These are phyloP conservation scores for Eucalyptus curtisii DNA, from an alignment of 345 rosid genomes.

Conservation along the genomic window DNA sequence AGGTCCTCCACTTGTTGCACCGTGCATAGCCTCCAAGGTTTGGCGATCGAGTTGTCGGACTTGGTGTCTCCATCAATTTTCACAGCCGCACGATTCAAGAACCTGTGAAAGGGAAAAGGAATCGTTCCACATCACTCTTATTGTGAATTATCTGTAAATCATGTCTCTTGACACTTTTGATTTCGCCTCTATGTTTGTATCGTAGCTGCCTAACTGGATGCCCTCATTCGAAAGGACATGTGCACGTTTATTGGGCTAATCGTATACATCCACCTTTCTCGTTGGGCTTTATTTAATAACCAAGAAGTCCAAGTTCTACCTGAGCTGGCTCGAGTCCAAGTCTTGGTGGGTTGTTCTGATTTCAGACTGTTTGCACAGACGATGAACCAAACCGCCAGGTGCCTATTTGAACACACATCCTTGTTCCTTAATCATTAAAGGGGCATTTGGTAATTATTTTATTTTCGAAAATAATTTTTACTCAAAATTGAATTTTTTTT, in stretches of 20 bases:
- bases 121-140: neutral
- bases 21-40: conserved; percentile 36
- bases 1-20: conserved; percentile 58
- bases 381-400: neutral
- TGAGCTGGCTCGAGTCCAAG: neutral
- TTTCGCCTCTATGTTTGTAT: neutral
- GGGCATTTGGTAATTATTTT: too few species aligned
- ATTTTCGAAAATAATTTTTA: too few species aligned
- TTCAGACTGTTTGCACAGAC: neutral
- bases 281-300: neutral
- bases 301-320: neutral
- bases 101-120: neutral
- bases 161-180: neutral
- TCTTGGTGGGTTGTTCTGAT: neutral
- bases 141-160: neutral
- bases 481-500: too few species aligned
- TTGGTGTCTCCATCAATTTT: conserved; percentile 18
- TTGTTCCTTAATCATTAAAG: neutral
- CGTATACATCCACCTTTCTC: neutral
- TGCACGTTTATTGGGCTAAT: neutral
- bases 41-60: conserved; percentile 8
- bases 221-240: neutral
- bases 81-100: conserved; percentile 30
- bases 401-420: neutral
- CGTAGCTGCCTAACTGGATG: neutral